Base-by-base conservation (phyloP, 768 basidiomycete species). In the Mycena capillaripes region DNA sequence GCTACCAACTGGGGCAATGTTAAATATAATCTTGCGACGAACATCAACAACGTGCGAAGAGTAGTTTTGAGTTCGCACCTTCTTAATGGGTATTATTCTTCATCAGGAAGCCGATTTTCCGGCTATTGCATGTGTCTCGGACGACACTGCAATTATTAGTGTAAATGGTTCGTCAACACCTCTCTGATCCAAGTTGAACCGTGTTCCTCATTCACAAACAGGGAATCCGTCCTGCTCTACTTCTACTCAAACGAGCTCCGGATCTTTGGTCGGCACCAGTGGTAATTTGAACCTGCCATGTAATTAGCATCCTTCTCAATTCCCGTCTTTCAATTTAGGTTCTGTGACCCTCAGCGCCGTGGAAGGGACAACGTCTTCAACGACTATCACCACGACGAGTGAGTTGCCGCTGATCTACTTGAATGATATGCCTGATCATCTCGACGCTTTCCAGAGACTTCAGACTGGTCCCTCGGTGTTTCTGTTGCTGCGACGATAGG, bases 231-330 rank as follows among this genome's bases (percentile, higher is more conserved):
- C 69, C 14, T 70, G 69, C 34, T 27, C 32, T 50, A 64, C 69
- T 25, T 55, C 60, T 21, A 64, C 38, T 29, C 69, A 70, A 21
- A 50, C 62, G 5, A 63, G 52, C 46, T 60, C 55, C 19, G 69
- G 69, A 14, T 64, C 61, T 11, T 57, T 70, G 34, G 69, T 70
- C 7, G 69, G 69, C 27, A 70, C 61, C 40, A 70, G 62, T 25
- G 69, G 69, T 63, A 69, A 60, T 27, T 48, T 48, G 14, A 46
- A 21, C 25, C 8, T 30, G 4, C 11, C 23, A n/a, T 29, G 21
- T 34, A 40, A 16, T 16, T 17, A 27, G 10, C 42, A 19, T 5
- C 14, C 10, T n/a, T 29, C 21, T 59, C 5, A 59, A 46, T 14
- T 16, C 14, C 21, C 44, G 19, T 34, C 11, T n/a, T 34, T 36